Base-by-base conservation (phyloP, 2,329 filamentous ascomycete species). In the Epichloe elymi region DNA sequence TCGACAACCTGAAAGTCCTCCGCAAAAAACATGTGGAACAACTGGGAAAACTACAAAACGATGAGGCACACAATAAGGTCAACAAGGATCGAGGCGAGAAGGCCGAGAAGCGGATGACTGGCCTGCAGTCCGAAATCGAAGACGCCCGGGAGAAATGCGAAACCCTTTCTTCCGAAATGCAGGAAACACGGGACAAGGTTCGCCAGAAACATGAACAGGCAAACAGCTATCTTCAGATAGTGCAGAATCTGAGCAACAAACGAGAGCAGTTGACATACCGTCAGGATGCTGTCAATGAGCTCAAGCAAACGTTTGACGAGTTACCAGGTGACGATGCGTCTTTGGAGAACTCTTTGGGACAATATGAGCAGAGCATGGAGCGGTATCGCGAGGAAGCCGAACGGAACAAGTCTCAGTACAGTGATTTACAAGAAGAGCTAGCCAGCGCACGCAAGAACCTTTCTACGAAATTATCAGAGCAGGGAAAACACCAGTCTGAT, bases 1-100 rank as follows among this genome's bases (percentile, higher is more conserved):
- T 98, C 54, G 90, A 96, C 44, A 95, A 95, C 65, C 86, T 98
- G 64, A 96, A 95, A 63, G 66, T 82, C 10, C 74, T 97, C 47
- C 78, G 85, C 39, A 98, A 97, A 97, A 85, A 83, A 57, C 84
- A 95, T 57, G 85, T 83, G 37, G 82, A 86, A 56, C 78, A 91
- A 54, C 75, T 97, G 10, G 78, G 73, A 15, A 79, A 83, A 54
- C 76, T 85, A 52, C 88, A 87, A 60, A 79, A 85, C 42, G 78
- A 85, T 53, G 88, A 95, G 63, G 75, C 82, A 40, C 80, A 89
- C 56, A 82, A 86, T 57, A 93, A 93, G 65, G 72, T 78, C 45
- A 85, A 93, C 65, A 97, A 96, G 63, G 86, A 93, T 53, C 85
- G 83, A 53, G 90, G 85, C 7, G 85, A 89, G 50, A 79, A 81